These are phyloP conservation scores for Beauveria medogensis DNA, from an alignment of 2,329 filamentous ascomycete genomes.

Conservation along the genomic window DNA sequence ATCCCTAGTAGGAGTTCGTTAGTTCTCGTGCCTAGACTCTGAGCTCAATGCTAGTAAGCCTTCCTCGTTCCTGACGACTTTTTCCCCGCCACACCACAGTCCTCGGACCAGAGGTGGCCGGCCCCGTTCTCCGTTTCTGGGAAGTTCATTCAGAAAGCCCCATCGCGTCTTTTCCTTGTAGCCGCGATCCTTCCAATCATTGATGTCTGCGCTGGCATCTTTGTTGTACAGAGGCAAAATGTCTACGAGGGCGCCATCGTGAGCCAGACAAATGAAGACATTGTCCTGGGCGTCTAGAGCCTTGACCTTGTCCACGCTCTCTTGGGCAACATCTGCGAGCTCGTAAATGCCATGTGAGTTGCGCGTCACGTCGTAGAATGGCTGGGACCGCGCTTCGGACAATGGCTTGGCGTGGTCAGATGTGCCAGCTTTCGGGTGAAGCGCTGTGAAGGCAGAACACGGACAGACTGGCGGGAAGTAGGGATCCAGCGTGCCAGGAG, in stretches of 20 bases:
- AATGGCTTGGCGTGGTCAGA: neutral
- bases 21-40: too few species aligned
- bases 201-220: neutral
- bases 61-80: neutral
- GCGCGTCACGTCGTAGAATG: slow-evolving; percentile 6
- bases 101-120: neutral
- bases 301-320: slow-evolving; percentile 9
- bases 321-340: slow-evolving; percentile 1
- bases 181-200: neutral
- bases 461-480: neutral
- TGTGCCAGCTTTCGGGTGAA: neutral
- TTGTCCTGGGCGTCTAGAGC: slow-evolving; percentile 5
- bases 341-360: neutral
- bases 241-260: slow-evolving; percentile 1
- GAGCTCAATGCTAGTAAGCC: neutral
- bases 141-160: slow-evolving; percentile 8
- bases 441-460: neutral
- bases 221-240: slow-evolving; percentile 4
- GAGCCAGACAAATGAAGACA: slow-evolving; percentile 6
- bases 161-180: slow-evolving; percentile 6
- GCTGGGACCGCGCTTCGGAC: neutral
- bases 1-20: too few species aligned
- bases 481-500: slow-evolving; percentile 2
- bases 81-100: neutral
- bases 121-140: neutral